Percentiles rank a stretch among this genome's conserved stretches.
Evolutionary conservation across 2,329 filamentous ascomycete genomes (phyloP).

Genomic region (Trichoderma sp.): DNA sequence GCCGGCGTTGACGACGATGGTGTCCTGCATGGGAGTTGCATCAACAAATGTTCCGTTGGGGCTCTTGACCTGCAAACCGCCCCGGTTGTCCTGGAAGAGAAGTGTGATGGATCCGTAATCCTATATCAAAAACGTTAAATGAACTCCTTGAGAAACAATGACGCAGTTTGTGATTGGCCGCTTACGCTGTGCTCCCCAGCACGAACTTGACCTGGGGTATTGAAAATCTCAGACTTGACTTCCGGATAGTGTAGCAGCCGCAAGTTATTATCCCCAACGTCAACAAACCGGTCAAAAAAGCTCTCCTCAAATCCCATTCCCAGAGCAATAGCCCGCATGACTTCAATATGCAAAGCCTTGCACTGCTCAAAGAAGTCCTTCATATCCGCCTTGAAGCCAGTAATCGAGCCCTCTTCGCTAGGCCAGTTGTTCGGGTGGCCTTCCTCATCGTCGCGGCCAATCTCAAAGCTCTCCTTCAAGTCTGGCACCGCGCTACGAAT

Average conservation of each 20-base stretch:
- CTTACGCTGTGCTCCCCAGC: slow-evolving; percentile 71
- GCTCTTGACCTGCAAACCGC: slow-evolving; percentile 62
- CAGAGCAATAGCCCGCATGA: slow-evolving; percentile 85
- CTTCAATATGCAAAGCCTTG: slow-evolving; percentile 70
- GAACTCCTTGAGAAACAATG: neutral
- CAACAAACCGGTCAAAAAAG: slow-evolving; percentile 77
- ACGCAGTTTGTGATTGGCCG: neutral
- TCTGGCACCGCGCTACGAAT: slow-evolving; percentile 61
- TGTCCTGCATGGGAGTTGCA: slow-evolving; percentile 77
- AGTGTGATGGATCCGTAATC: slow-evolving; percentile 64
- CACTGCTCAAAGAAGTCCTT: slow-evolving; percentile 72
- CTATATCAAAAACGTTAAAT: slow-evolving; percentile 26
- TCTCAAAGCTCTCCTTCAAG: slow-evolving; percentile 66
- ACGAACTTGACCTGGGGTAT: slow-evolving; percentile 69
- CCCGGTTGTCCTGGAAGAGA: slow-evolving; percentile 60
- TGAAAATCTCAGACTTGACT: slow-evolving; percentile 66
- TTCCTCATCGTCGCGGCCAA: slow-evolving; percentile 60
- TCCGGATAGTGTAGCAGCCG: slow-evolving; percentile 76
- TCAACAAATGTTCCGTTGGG: slow-evolving; percentile 79
- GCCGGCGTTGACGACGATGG: slow-evolving; percentile 86
- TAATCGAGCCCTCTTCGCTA: slow-evolving; percentile 36
- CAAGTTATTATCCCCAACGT: slow-evolving; percentile 69
- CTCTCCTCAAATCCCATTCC: slow-evolving; percentile 69
- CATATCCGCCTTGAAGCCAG: slow-evolving; percentile 72
- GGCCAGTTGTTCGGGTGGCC: slow-evolving; percentile 79